Percentiles rank a stretch among this genome's conserved stretches.
These are phyloP conservation scores for Trichoderma brevicompactum DNA, from an alignment of 2,329 filamentous ascomycete species.

Conservation along the genomic window DNA sequence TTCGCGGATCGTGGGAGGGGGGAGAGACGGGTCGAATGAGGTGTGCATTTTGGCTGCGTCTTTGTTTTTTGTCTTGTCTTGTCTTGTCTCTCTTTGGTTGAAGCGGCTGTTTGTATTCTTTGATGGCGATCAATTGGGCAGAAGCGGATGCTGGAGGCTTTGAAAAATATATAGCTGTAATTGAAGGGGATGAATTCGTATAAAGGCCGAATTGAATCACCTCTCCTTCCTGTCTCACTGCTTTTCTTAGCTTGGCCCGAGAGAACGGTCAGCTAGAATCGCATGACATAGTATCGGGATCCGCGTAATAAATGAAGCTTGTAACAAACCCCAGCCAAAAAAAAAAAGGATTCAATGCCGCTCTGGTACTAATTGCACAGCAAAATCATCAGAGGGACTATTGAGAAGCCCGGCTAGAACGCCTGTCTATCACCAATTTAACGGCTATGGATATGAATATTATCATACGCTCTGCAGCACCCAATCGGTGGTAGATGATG, in stretches of 20 bases:
- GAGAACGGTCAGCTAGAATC: slow-evolving; percentile 4
- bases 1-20: slow-evolving; percentile 37
- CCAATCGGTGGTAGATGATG: background rate
- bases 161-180: too few relatives aligned
- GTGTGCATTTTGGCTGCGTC: slow-evolving; percentile 3
- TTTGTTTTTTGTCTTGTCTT: background rate
- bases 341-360: background rate
- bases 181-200: too few relatives aligned
- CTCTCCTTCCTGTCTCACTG: background rate
- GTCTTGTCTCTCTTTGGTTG: background rate
- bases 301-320: background rate
- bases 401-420: background rate
- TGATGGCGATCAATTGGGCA: background rate
- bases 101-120: background rate
- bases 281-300: background rate
- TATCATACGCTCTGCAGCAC: background rate
- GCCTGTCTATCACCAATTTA: background rate
- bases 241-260: slow-evolving; percentile 11
- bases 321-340: background rate
- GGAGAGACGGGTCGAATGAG: slow-evolving; percentile 45
- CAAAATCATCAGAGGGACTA: too few relatives aligned
- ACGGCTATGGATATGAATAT: background rate
- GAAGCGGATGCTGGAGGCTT: background rate
- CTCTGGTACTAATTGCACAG: too few relatives aligned
- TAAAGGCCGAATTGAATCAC: background rate